phyloP scores from a whole-genome alignment of 768 basidiomycete species.

The Mrakia frigida region DNA sequence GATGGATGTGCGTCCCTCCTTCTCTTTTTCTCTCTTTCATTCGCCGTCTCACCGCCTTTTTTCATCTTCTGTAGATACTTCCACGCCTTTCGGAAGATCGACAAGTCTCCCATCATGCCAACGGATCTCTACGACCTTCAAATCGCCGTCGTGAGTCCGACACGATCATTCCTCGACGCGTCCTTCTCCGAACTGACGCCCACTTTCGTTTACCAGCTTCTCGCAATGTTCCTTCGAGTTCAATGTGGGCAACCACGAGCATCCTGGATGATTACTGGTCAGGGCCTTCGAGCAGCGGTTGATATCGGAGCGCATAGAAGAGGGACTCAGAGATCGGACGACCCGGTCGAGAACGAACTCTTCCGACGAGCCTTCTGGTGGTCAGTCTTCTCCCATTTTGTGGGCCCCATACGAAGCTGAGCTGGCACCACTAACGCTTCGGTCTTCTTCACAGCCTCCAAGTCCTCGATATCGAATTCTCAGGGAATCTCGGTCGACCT shows the following conservation, averaged over 20 bases:
- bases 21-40: no score
- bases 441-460: no score
- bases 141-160: slow-evolving; percentile 16
- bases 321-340: slow-evolving; percentile 10
- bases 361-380: slow-evolving; percentile 24
- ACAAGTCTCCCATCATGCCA: slow-evolving; percentile 8
- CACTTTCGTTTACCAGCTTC: neutral
- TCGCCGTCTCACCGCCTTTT: neutral
- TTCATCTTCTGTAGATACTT: neutral
- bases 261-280: no score
- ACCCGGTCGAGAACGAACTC: slow-evolving; percentile 25
- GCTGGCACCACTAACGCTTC: no score
- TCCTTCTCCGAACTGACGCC: slow-evolving; percentile 10
- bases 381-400: no score
- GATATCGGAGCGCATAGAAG: slow-evolving; percentile 17
- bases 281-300: no score
- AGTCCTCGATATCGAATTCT: slow-evolving; percentile 20
- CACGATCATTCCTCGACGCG: no score
- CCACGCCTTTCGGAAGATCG: slow-evolving; percentile 13
- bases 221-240: no score
- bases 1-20: slow-evolving; percentile 16
- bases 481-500: slow-evolving; percentile 16
- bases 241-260: no score
- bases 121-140: slow-evolving; percentile 29
- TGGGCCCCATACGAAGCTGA: no score